Base-by-base conservation (phyloP, 1,139 yeast genomes). In the Arxiozyma slooffiae region DNA sequence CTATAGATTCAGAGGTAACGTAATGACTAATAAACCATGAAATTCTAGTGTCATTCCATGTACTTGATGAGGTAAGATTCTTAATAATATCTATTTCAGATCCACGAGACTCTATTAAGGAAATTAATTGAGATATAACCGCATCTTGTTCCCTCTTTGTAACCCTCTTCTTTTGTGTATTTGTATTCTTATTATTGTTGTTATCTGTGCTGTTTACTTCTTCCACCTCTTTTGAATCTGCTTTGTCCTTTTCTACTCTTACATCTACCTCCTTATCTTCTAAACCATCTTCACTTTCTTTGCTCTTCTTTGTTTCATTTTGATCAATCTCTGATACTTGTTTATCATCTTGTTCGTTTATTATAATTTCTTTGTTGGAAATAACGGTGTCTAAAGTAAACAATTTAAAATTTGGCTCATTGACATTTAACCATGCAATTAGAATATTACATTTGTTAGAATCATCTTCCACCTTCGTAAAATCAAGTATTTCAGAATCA, bases 381-480 rank as follows among this genome's bases (percentile, higher is more conserved):
- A 39, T 44, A 14, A 63, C 55, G 41, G 55, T 58, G 4, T 55
- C 53, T 20, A 58, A 22, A 20, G 60, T 47, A 34, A 65, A 48
- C 3, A 49, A 47, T 48, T 60, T 59, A 48, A 65, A 65, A 47
- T 60, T 60, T 21, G 69, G 68, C 48, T 65, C 69, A 48, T 65
- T 65, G 1, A 65, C 67, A 48, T 65, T 63, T 22, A 64, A 53
- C 69, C 69, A 65, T n/a, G 68, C 62, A 11, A 48, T 38, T 18
- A 43, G 18, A 37, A 49, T 21, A 30, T 36, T 22, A 23, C 23
- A 16, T 7, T 36, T 37, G 47, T 61, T 60, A 17, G 68, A 67
- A 48, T 66, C 68, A 47, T 65, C 50, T 16, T 49, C 51, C 8
- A 60, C 46, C 20, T 51, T 52, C 9, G 50, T 53, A 48, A 59